Conservation (phyloP, 805 yeast genomes). For the Candida odintsovae region DNA sequence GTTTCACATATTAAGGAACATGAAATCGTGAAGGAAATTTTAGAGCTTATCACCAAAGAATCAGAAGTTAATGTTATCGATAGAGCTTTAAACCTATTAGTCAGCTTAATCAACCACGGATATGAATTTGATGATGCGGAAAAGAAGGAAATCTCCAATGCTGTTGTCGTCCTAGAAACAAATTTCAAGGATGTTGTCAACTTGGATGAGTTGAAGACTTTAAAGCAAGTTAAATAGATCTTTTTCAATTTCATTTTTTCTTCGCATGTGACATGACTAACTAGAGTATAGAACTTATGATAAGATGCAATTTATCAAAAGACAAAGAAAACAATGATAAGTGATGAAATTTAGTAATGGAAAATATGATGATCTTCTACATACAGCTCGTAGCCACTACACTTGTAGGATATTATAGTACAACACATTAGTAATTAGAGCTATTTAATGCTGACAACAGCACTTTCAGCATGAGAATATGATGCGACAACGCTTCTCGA, state of each 20-base stretch:
- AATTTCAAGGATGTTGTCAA: slow-evolving; percentile 43
- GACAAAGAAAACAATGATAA: background rate
- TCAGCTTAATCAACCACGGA: slow-evolving; percentile 37
- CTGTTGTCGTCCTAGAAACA: slow-evolving; percentile 33
- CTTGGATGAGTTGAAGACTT: slow-evolving; percentile 45
- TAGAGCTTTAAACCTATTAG: slow-evolving; percentile 46
- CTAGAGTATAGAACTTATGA: background rate
- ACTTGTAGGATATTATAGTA: no score
- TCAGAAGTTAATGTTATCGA: slow-evolving; percentile 46
- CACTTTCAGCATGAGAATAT: slow-evolving; percentile 27
- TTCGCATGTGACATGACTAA: background rate
- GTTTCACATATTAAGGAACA: slow-evolving; percentile 30
- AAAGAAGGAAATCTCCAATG: slow-evolving; percentile 27
- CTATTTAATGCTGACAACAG: slow-evolving; percentile 1
- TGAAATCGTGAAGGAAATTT: slow-evolving; percentile 24
- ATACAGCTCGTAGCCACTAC: no score
- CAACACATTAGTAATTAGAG: no score
- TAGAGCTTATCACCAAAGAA: slow-evolving; percentile 21
- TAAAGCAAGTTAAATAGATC: slow-evolving; percentile 35
- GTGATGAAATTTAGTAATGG: background rate
- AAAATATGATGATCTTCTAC: no score
- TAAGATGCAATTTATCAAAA: background rate
- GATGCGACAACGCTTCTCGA: slow-evolving; percentile 26
- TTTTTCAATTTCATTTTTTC: no score
- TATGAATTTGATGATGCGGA: slow-evolving; percentile 44